Conservation (phyloP, 2,329 filamentous ascomycete species). For the Fusarium sublunatum region DNA sequence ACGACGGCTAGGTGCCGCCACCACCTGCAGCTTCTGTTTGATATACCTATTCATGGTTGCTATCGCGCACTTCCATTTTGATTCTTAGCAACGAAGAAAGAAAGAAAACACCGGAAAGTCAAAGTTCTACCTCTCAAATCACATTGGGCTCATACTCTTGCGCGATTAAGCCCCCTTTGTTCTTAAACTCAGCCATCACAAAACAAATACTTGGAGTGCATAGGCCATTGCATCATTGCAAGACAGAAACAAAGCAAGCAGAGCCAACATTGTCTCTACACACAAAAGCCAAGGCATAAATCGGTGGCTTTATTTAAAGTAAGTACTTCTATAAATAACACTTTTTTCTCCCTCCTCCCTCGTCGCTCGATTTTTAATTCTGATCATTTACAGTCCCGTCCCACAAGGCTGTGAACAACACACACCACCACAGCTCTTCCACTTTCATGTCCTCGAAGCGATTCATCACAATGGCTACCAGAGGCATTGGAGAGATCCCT, state of each 20-base stretch:
- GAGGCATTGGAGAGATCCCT: slow-evolving; percentile 66
- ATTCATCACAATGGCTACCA: slow-evolving; percentile 45
- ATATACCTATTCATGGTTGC: too few species aligned
- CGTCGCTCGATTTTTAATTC: not conserved
- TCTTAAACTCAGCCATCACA: not conserved
- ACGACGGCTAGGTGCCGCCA: not conserved
- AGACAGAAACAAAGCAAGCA: not conserved
- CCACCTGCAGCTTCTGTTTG: not conserved
- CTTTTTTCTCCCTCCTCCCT: too few species aligned
- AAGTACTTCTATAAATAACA: not conserved
- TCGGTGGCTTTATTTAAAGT: not conserved
- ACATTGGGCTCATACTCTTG: not conserved
- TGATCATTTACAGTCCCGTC: slow-evolving; percentile 1
- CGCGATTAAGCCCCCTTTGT: not conserved
- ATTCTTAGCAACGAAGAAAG: slow-evolving; percentile 16
- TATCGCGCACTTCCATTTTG: slow-evolving; percentile 8
- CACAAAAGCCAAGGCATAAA: not conserved
- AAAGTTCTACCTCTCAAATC: not conserved
- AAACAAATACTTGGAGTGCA: not conserved
- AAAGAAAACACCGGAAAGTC: not conserved
- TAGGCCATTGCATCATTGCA: slow-evolving; percentile 3
- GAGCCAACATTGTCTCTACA: not conserved
- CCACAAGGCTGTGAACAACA: not conserved
- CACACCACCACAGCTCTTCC: not conserved
- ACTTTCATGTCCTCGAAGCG: slow-evolving; percentile 37